Conservation (phyloP, 1,284 basidiomycete species). For the Uromyces viciae-fabae region DNA sequence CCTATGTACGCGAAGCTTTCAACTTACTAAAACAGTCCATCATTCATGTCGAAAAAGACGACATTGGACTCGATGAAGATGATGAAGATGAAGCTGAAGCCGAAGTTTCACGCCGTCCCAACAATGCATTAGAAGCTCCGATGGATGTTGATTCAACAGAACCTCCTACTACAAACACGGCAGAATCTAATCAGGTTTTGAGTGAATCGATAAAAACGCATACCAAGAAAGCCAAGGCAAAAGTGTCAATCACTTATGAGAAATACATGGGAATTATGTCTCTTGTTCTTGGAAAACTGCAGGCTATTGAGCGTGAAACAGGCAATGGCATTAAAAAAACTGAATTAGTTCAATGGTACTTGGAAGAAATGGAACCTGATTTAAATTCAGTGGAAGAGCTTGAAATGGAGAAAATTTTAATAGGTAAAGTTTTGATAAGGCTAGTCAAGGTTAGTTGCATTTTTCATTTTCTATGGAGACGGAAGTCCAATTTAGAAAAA, state of each 20-base stretch:
- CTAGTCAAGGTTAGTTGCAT: constrained; percentile 71
- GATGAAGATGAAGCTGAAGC: constrained; percentile 58
- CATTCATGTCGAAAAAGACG: constrained; percentile 98
- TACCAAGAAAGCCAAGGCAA: constrained; percentile 60
- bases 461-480: no score
- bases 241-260: constrained; percentile 91
- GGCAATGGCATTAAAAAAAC: constrained; percentile 77
- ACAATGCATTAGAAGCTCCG: constrained; percentile 55
- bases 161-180: constrained; percentile 66
- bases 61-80: constrained; percentile 95
- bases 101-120: constrained; percentile 44
- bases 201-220: neutral
- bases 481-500: no score
- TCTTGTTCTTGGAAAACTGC: constrained; percentile 77
- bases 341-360: constrained; percentile 92
- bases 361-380: constrained; percentile 80
- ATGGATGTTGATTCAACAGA: constrained; percentile 48
- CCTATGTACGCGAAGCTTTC: constrained; percentile 92
- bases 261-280: constrained; percentile 87
- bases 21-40: constrained; percentile 90
- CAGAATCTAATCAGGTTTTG: constrained; percentile 53
- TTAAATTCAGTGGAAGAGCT: constrained; percentile 79
- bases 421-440: constrained; percentile 81
- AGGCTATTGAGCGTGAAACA: constrained; percentile 70
- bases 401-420: constrained; percentile 85